Conservation (phyloP, 495 filamentous ascomycete species). For the Trichocladium uniseriatum region DNA sequence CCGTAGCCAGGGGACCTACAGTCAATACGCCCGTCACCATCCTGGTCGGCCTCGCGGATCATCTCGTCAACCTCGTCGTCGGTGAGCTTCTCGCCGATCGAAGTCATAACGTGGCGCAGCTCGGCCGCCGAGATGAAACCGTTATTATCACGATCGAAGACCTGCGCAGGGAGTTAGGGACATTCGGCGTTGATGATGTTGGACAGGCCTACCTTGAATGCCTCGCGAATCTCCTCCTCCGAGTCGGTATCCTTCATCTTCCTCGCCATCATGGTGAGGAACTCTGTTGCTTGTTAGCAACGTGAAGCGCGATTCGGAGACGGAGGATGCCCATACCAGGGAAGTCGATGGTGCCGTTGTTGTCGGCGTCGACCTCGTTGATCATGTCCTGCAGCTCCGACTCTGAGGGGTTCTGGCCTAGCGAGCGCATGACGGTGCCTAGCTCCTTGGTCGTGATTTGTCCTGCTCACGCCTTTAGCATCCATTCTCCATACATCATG, state of each 20-base stretch:
- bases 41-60: conserved; percentile 98
- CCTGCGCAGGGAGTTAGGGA: conserved; percentile 43
- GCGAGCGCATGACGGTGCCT: conserved; percentile 98
- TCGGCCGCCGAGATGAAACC: conserved; percentile 98
- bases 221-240: conserved; percentile 97
- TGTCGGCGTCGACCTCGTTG: conserved; percentile 99
- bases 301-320: not conserved
- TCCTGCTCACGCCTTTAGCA: conserved; percentile 45
- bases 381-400: conserved; percentile 99
- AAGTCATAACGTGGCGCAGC: conserved; percentile 98
- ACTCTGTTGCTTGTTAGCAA: conserved; percentile 54
- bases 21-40: conserved; percentile 92
- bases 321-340: conserved; percentile 53
- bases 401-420: conserved; percentile 98
- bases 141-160: conserved; percentile 99
- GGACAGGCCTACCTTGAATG: conserved; percentile 37
- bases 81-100: conserved; percentile 97
- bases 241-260: conserved; percentile 99
- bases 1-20: conserved; percentile 46
- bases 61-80: conserved; percentile 99
- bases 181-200: not conserved
- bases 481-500: not conserved
- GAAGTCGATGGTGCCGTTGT: conserved; percentile 99
- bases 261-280: conserved; percentile 99
- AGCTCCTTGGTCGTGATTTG: conserved; percentile 99